Percentiles rank a stretch among this genome's conserved stretches.
phyloP scores from a whole-genome alignment of 768 basidiomycete genomes.

The Sarcodon aspratus region DNA sequence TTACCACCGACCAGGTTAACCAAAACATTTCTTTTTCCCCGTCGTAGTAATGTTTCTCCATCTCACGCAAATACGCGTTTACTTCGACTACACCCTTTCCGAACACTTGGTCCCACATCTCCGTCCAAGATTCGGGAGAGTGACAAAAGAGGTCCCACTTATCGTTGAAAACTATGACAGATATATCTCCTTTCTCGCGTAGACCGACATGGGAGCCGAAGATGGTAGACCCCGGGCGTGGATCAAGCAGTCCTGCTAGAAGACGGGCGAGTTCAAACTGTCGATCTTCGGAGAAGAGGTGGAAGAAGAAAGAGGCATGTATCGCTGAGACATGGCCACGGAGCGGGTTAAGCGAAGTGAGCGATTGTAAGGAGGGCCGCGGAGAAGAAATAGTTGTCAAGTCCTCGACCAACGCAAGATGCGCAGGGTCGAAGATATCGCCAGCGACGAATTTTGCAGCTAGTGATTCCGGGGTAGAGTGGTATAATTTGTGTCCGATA shows the following conservation, averaged over 20 bases:
- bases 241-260: slow-evolving; percentile 31
- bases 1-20: too few species aligned
- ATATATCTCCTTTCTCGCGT: slow-evolving; percentile 17
- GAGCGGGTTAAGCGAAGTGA: slow-evolving; percentile 33
- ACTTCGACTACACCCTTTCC: slow-evolving; percentile 20
- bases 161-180: too few species aligned
- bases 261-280: slow-evolving; percentile 31
- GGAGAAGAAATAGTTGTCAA: slow-evolving; percentile 11
- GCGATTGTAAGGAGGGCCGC: slow-evolving; percentile 14
- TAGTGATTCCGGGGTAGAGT: slow-evolving; percentile 36
- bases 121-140: slow-evolving; percentile 22
- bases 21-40: neutral
- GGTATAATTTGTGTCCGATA: slow-evolving; percentile 50
- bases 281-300: slow-evolving; percentile 12
- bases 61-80: slow-evolving; percentile 7
- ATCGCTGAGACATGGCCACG: slow-evolving; percentile 36
- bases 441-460: slow-evolving; percentile 45
- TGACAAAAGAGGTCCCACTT: slow-evolving; percentile 19
- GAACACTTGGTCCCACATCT: slow-evolving; percentile 25
- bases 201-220: slow-evolving; percentile 29
- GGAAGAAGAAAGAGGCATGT: slow-evolving; percentile 29
- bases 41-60: neutral
- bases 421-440: slow-evolving; percentile 34
- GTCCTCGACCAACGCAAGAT: slow-evolving; percentile 11
- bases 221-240: slow-evolving; percentile 31